Base-by-base conservation (phyloP, 352 stramenopile species). In the Aphanomyces euteiches region DNA sequence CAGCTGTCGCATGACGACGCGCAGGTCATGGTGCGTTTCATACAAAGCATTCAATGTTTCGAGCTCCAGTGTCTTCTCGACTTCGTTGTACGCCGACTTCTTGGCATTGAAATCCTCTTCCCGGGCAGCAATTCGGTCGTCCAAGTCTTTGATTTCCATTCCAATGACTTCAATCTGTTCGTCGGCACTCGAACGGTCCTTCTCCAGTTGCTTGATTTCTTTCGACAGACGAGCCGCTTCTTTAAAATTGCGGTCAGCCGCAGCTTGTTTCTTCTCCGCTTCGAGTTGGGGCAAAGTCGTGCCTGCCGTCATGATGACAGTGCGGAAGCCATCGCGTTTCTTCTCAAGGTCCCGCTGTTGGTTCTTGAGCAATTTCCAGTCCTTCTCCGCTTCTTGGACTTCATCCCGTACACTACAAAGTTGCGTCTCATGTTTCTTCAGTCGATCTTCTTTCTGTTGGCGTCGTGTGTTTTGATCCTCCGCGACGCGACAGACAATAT, bases 171-270 rank as follows among this genome's bases (percentile, higher is more conserved):
- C 82, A 15, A 92, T 84, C 81, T 87, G 90, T 47, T 93, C 87
- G 69, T 95, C 87, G 0, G 87, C 87, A 0, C 78, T 89, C 13
- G 76, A 75, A 34, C 86, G 82, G 74, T 95, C 87, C 56, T 95
- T 95, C 73, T 95, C 87, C 3, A 95, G 60, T 17, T 82, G 81
- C 75, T 95, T 95, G 64, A 95, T 92, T 54, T 93, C 87, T 66
- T 95, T 93, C 4, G 87, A 93, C 21, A 95, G 89, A 19, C 85
- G 77, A 3, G 87, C 87, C 5, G 87, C 87, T 45, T 95, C 87
- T 71, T 95, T 93, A 67, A 95, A 95, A 72, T 95, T 92, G n/a
- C 87, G 81, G 58, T 92, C 80, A 12, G 85, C 73, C 39, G 85
- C 87, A 34, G 87, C 83, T 0, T 75, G 72, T 67, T 93, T 92